Evolutionary conservation across 2,329 filamentous ascomycete genomes (phyloP), one percentile per base, ranked within the genome.

Genomic region (Dactylellina haptotyla): DNA sequence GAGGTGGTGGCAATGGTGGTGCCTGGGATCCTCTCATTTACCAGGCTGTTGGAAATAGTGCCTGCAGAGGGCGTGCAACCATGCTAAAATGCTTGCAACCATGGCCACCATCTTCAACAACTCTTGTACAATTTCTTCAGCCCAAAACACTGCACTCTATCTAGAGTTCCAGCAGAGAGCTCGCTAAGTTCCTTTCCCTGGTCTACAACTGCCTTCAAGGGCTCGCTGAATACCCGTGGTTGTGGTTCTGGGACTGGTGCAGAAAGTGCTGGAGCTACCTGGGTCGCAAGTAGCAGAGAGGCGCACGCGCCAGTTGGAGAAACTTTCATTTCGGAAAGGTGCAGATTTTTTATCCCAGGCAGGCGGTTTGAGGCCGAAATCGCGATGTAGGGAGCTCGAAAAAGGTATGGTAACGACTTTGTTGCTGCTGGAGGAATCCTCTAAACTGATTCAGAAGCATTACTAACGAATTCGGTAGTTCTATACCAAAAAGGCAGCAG

Each of bases 121-220:
- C 46, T 61, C 16, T 69, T 69, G 41, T 61, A 69, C n/a, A 69
- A 28, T 56, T 69, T 69, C 56, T 69, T 69, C 56, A 69, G 48
- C 56, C 64, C 64, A 50, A 56, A 54, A 25, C 64, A 69, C 46
- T 69, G 56, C 25, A 69, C 39, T 32, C 54, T 61, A 62, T 62
- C 56, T 20, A 69, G 41, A 18, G 54, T 62, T 54, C 56, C 64
- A 62, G 56, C 54, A 39, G 64, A 61, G 23, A 69, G 37, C 8
- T 69, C 64, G 26, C 30, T 61, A 56, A 69, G 48, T 54, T 69
- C 37, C 26, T 56, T 69, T 25, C 56, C 56, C 50, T 69, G 64
- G 64, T 69, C 30, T 18, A 69, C 37, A 28, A 69, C 46, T 28
- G 37, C 56, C 37, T 69, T 69, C 56, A 69, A 56, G 34, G 54